These are phyloP conservation scores for Alternaria triticina DNA, from an alignment of 2,329 filamentous ascomycete genomes.

Conservation along the genomic window DNA sequence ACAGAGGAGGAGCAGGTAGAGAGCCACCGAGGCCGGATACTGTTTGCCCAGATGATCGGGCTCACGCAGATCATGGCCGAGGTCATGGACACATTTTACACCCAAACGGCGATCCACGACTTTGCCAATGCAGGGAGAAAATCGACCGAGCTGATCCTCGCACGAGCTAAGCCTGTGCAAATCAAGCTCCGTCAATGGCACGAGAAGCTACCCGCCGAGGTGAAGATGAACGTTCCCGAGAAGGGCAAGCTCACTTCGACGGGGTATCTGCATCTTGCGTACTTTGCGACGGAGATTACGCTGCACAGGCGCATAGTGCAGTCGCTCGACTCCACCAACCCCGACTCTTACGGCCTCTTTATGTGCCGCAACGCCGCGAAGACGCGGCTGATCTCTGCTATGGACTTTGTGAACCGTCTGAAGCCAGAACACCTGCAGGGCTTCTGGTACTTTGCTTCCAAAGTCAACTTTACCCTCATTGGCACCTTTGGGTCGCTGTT, in stretches of 20 bases:
- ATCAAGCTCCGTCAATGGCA: slow-evolving; percentile 86
- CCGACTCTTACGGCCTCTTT: slow-evolving; percentile 82
- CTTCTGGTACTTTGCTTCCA: slow-evolving; percentile 91
- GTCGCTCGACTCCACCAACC: slow-evolving; percentile 65
- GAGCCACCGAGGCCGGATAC: slow-evolving; percentile 69
- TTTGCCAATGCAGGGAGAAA: slow-evolving; percentile 71
- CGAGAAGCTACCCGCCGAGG: slow-evolving; percentile 66
- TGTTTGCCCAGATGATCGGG: slow-evolving; percentile 78
- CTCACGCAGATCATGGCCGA: slow-evolving; percentile 78
- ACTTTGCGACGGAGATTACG: slow-evolving; percentile 93
- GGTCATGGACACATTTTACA: slow-evolving; percentile 84
- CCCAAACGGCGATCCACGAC: slow-evolving; percentile 74
- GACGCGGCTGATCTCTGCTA: slow-evolving; percentile 89
- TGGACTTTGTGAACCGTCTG: slow-evolving; percentile 96
- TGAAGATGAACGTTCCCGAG: slow-evolving; percentile 67
- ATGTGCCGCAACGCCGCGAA: slow-evolving; percentile 95
- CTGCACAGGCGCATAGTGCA: slow-evolving; percentile 90
- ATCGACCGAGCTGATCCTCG: slow-evolving; percentile 74
- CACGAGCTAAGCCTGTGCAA: slow-evolving; percentile 80
- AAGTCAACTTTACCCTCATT: slow-evolving; percentile 92
- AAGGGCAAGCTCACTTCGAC: slow-evolving; percentile 53
- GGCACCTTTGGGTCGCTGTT: slow-evolving; percentile 91
- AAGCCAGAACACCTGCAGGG: slow-evolving; percentile 84
- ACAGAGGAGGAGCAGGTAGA: slow-evolving; percentile 66
- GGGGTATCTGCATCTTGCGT: slow-evolving; percentile 82